Evolutionary conservation across 768 basidiomycete genomes (phyloP), one percentile per base, ranked within the genome.

Genomic region (Termitomyces sp.): DNA sequence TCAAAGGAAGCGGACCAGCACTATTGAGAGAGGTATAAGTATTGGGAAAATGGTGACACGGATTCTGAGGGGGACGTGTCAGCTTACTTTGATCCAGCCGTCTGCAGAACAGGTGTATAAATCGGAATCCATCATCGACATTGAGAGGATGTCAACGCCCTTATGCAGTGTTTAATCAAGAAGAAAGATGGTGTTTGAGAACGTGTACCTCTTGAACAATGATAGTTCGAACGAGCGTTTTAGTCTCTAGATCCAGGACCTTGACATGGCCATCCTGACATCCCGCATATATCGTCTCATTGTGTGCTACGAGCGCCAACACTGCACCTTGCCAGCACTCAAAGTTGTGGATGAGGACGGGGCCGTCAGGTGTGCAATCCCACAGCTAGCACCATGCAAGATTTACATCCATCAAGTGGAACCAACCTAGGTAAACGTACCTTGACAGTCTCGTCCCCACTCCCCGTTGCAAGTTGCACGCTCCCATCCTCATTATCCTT

Each of bases 201-300:
- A 20, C 16, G 55, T 76, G 16, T 49, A 89, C 90, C 76, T 94
- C 90, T 63, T 92, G 87, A 1, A 91, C 88, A 18, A 95, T 88
- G 57, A 98, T 88, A 0, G 87, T 93, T 52, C 96, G 77, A 30
- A 98, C 86, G 39, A 91, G 76, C 0, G 93, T 93, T 63, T 85
- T 87, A 0, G 95, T 96, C 69, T 95, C 94, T 8, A 97, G 73
- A 70, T 98, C 95, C 73, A 92, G 84, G 5, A 98, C 87, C 62
- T 89, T 89, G 65, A 98, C 91, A 64, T 90, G 87, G 3, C 96
- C 96, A 62, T 93, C 94, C 72, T 98, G 96, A 65, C 95, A 91
- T 0, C 94, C 96, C 7, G 93, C 96, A 66, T 89, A 97, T 22
- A 98, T 78, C 1, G 92, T 91, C 20, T 91, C 91, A 22, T 87